Evolutionary conservation across 2,329 filamentous ascomycete species (phyloP).

Genomic region (Ceratocystis ficicola): DNA sequence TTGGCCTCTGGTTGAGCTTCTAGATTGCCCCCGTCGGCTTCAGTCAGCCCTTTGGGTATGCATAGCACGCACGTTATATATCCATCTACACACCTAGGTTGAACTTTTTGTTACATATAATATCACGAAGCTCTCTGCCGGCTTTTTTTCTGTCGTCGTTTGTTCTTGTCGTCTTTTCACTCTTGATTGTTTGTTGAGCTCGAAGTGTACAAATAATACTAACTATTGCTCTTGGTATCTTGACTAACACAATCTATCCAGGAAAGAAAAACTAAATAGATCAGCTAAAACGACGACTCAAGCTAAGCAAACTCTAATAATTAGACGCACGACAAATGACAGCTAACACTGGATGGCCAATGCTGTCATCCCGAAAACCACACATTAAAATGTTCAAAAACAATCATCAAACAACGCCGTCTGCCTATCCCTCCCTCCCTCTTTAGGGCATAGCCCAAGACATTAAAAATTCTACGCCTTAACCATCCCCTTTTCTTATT

Average conservation of each 20-base stretch:
- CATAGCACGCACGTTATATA: not conserved
- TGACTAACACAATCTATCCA: not conserved
- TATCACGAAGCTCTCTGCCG: not conserved
- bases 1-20: not conserved
- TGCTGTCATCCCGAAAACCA: no score
- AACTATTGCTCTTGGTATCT: no score
- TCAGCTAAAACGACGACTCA: no score
- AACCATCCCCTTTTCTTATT: not conserved
- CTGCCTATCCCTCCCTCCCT: not conserved
- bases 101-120: conserved; percentile 1
- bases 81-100: not conserved
- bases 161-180: not conserved
- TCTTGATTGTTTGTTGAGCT: not conserved
- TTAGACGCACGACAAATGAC: no score
- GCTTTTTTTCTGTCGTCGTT: not conserved
- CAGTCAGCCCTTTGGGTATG: not conserved
- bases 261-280: not conserved
- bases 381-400: not conserved
- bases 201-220: not conserved
- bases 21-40: not conserved
- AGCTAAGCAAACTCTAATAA: no score
- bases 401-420: not conserved
- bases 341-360: no score
- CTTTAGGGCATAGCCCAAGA: not conserved
- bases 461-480: not conserved